These are phyloP conservation scores for Oenanthe sinensis DNA, from an alignment of 129 eudicot genomes.

Conservation along the genomic window DNA sequence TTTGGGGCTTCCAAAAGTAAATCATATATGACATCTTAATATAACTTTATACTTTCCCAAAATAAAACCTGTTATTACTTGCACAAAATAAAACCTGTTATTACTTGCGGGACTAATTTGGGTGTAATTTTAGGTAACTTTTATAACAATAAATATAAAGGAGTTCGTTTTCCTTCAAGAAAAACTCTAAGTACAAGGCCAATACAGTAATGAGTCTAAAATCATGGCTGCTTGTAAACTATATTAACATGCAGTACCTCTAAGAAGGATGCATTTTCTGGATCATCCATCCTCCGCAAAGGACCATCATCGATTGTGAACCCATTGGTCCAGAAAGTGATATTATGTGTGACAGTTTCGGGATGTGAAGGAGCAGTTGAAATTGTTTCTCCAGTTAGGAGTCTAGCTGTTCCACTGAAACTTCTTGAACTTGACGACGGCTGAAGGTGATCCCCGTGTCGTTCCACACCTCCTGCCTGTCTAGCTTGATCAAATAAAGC, in stretches of 20 bases:
- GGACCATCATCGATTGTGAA: conserved; percentile 89
- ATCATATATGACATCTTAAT: not conserved
- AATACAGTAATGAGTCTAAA: not conserved
- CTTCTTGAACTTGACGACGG: conserved; percentile 81
- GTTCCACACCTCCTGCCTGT: conserved; percentile 58
- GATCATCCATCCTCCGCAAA: conserved; percentile 76
- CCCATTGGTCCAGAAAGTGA: conserved; percentile 85
- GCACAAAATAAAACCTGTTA: not conserved
- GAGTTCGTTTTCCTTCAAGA: not conserved
- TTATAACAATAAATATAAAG: not conserved
- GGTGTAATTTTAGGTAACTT: not conserved
- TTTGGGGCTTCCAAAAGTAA: not conserved
- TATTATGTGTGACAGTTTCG: conserved; percentile 43
- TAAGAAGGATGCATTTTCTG: conserved; percentile 74
- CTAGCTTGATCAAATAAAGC: conserved; percentile 66
- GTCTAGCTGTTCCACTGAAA: conserved; percentile 74
- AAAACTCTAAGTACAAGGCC: not conserved
- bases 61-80: not conserved
- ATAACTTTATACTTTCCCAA: not conserved
- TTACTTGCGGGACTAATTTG: not conserved
- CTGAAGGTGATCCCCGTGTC: conserved; percentile 39
- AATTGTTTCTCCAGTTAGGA: conserved; percentile 66
- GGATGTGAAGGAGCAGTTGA: conserved; percentile 51
- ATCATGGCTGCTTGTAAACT: not conserved
- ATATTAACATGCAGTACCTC: conserved; percentile 35